Evolutionary conservation across 495 filamentous ascomycete species (phyloP), one percentile per base, ranked within the genome.

Genomic region (Echria macrotheca): DNA sequence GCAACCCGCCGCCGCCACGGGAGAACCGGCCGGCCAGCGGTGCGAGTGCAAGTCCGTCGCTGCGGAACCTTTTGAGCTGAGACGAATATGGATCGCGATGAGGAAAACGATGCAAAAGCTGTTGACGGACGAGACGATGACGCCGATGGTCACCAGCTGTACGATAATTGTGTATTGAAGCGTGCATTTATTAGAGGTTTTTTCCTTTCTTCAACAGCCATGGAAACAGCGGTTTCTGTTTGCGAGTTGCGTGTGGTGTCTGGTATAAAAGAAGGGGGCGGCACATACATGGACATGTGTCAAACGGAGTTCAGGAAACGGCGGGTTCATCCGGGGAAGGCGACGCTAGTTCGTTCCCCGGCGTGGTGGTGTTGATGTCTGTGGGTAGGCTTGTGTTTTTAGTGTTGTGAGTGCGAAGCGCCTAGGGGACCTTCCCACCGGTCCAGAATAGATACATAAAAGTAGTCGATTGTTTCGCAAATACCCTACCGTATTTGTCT

Each of bases 1-100:
- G 53, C 43, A 17, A 52, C 11, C 56, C 53, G 2, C 59, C 53
- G 2, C 59, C 54, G 4, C 48, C 41, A 9, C 39, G 47, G 44
- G 73, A 77, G 36, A 58, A 63, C 5, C 65, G 76, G 24, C 64
- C 74, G 37, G 67, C 72, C 10, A 77, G 73, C 25, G 80, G 79
- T 3, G 86, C 86, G 4, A 91, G 86, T 49, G 83, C 85, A 26
- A 89, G 82, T 53, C 85, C 86, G 11, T 89, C 85, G 21, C 60
- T 91, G 49, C 79, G 83, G 54, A 89, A 91, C 58, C 64, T 91
- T 44, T 73, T 90, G 26, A 86, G 81, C 24, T 88, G 62, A 53
- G 18, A 26, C 8, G 5, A 37, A 5, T 6, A 6, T 31, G 6
- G 28, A 31, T n/a, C n/a, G n/a, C n/a, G n/a, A n/a, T n/a, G n/a